Evolutionary conservation across 768 basidiomycete genomes (phyloP).

Genomic region (Lentinula boryana): DNA sequence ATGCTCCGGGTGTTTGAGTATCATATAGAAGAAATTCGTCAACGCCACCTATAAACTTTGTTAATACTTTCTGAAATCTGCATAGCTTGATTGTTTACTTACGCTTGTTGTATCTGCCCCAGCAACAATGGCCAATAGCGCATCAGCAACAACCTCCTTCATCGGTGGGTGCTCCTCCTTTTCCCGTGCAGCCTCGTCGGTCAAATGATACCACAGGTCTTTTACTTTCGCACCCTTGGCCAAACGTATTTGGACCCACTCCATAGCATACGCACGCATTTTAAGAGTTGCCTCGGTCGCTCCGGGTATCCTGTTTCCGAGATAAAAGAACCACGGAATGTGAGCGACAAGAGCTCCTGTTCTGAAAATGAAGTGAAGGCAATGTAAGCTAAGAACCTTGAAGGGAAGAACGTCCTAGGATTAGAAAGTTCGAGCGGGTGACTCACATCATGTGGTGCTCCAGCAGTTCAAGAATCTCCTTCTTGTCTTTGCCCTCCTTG

Average conservation of each 20-base stretch:
- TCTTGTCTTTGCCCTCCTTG: slow-evolving; percentile 1
- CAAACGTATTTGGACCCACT: slow-evolving; percentile 15
- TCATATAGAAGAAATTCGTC: neutral
- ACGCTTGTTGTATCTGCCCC: slow-evolving; percentile 3
- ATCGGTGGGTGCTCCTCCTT: slow-evolving; percentile 13
- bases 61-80: neutral
- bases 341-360: slow-evolving; percentile 10
- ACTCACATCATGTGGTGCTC: slow-evolving; percentile 8
- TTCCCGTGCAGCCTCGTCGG: slow-evolving; percentile 19
- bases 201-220: slow-evolving; percentile 37
- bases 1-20: slow-evolving; percentile 1
- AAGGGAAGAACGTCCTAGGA: slow-evolving; percentile 4
- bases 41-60: neutral
- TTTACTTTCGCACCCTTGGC: slow-evolving; percentile 16
- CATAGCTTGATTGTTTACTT: neutral
- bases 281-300: slow-evolving; percentile 17
- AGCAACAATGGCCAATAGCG: slow-evolving; percentile 3
- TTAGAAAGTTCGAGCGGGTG: slow-evolving; percentile 14
- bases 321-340: slow-evolving; percentile 18
- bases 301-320: slow-evolving; percentile 21
- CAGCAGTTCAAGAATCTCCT: slow-evolving; percentile 10
- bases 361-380: slow-evolving; percentile 6
- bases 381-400: slow-evolving; percentile 1
- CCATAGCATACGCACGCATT: slow-evolving; percentile 19
- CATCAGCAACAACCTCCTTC: slow-evolving; percentile 9